These are phyloP conservation scores for Tetrahymena borealis DNA, from an alignment of 73 alveolate species.

Conservation along the genomic window DNA sequence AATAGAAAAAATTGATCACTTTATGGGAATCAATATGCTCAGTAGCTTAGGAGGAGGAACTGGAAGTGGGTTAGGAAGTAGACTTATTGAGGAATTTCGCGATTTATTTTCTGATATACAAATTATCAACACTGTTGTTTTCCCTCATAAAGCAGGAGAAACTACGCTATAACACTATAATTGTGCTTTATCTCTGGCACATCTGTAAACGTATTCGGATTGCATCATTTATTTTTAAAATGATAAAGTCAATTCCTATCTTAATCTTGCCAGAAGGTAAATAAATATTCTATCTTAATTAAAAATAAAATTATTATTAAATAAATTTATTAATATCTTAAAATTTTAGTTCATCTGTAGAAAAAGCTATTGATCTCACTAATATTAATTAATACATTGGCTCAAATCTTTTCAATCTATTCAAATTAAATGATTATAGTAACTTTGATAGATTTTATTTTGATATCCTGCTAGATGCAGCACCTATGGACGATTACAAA, in stretches of 20 bases:
- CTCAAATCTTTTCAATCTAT: conserved; percentile 47
- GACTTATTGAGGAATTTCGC: conserved; percentile 79
- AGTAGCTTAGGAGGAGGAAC: conserved; percentile 98
- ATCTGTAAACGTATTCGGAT: conserved; percentile 66
- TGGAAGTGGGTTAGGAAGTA: conserved; percentile 97
- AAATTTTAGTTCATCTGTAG: conserved; percentile 46
- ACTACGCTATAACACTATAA: conserved; percentile 81
- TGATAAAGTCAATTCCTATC: conserved; percentile 28
- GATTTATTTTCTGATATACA: conserved; percentile 88
- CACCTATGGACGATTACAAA: conserved; percentile 12
- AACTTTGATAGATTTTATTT: conserved; percentile 8
- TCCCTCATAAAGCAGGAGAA: conserved; percentile 81
- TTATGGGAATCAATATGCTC: conserved; percentile 67
- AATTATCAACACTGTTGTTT: conserved; percentile 76
- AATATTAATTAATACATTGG: conserved; percentile 74
- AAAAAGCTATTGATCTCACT: conserved; percentile 51
- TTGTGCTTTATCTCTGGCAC: conserved; percentile 63
- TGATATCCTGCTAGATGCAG: conserved; percentile 26
- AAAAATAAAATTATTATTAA: too few species aligned
- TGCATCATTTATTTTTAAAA: conserved; percentile 63
- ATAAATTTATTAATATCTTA: conserved; percentile 41
- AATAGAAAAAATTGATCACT: conserved; percentile 92
- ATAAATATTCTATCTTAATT: not conserved
- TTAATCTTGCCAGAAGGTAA: not conserved
- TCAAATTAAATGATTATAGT: conserved; percentile 29